Conservation (phyloP, 495 filamentous ascomycete species). For the Xylaria longipes region DNA sequence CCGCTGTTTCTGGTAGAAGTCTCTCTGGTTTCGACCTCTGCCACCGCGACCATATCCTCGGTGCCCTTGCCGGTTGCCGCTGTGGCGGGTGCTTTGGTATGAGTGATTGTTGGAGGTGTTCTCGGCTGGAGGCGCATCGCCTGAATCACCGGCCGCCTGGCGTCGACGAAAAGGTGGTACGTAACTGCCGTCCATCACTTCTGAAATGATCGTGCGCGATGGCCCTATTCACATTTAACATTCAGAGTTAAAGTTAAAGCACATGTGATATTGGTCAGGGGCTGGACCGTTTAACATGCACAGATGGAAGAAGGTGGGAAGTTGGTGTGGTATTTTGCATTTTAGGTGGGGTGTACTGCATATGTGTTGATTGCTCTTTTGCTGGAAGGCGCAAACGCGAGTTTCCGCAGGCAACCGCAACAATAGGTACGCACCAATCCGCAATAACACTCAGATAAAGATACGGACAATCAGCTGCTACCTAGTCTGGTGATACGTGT, state of each 20-base stretch:
- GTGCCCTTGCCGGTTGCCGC: slow-evolving; percentile 30
- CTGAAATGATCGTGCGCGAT: neutral
- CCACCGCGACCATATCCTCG: slow-evolving; percentile 27
- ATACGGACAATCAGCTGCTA: neutral
- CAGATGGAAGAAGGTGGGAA: neutral
- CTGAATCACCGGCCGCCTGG: neutral
- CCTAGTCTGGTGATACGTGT: neutral
- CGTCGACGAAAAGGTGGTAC: slow-evolving; percentile 16
- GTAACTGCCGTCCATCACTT: slow-evolving; percentile 4
- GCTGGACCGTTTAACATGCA: neutral
- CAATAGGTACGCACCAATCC: neutral
- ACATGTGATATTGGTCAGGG: neutral
- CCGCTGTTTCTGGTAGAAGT: slow-evolving; percentile 27
- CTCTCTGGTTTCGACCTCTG: slow-evolving; percentile 36
- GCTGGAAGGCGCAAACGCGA: slow-evolving; percentile 12
- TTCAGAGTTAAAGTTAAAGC: neutral
- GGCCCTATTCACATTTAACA: neutral
- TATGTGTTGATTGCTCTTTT: neutral
- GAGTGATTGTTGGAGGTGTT: neutral
- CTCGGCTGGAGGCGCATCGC: neutral
- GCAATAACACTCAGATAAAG: neutral
- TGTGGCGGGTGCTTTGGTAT: neutral
- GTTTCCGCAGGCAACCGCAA: slow-evolving; percentile 2
- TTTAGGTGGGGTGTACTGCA: neutral
- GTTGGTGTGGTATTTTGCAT: neutral